These are phyloP conservation scores for Botryosphaeria agaves DNA, from an alignment of 2,329 filamentous ascomycete species.

Conservation along the genomic window DNA sequence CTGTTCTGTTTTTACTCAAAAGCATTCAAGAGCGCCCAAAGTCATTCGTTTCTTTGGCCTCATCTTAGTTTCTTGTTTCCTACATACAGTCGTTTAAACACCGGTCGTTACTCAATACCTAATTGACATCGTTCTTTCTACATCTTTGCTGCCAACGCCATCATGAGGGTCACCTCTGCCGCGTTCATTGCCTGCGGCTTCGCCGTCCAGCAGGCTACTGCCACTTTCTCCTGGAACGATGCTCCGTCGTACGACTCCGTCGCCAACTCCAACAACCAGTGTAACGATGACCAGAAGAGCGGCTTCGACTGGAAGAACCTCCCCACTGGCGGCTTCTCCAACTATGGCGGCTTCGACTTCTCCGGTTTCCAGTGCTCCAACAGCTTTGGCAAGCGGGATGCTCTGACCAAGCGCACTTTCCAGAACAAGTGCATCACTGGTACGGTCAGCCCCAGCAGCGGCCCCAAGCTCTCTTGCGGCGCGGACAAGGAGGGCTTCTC, in stretches of 20 bases:
- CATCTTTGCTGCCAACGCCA: conserved; percentile 12
- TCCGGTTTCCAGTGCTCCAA: conserved; percentile 53
- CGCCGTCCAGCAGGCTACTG: conserved; percentile 27
- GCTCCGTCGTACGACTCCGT: conserved; percentile 46
- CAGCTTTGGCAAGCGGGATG: conserved; percentile 42
- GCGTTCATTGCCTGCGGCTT: conserved; percentile 29
- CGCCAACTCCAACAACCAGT: conserved; percentile 59
- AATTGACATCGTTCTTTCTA: conserved; percentile 11
- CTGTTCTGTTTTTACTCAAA: too few species aligned
- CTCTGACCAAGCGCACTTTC: conserved; percentile 26
- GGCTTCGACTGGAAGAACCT: conserved; percentile 62
- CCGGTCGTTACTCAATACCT: conserved; percentile 4
- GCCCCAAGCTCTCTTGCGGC: conserved; percentile 42
- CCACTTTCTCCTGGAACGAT: conserved; percentile 29
- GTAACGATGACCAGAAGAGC: conserved; percentile 46
- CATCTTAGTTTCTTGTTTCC: background rate
- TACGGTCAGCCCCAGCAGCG: conserved; percentile 23
- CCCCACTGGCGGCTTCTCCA: conserved; percentile 38
- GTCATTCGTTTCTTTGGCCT: conserved; percentile 29
- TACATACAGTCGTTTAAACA: conserved; percentile 1
- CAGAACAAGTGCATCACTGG: conserved; percentile 23
- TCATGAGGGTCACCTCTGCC: conserved; percentile 22
- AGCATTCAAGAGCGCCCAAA: too few species aligned
- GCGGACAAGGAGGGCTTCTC: conserved; percentile 49
- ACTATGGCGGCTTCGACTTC: conserved; percentile 59